phyloP scores from a whole-genome alignment of 352 stramenopile species.

The Thalassiosira mediterranea region DNA sequence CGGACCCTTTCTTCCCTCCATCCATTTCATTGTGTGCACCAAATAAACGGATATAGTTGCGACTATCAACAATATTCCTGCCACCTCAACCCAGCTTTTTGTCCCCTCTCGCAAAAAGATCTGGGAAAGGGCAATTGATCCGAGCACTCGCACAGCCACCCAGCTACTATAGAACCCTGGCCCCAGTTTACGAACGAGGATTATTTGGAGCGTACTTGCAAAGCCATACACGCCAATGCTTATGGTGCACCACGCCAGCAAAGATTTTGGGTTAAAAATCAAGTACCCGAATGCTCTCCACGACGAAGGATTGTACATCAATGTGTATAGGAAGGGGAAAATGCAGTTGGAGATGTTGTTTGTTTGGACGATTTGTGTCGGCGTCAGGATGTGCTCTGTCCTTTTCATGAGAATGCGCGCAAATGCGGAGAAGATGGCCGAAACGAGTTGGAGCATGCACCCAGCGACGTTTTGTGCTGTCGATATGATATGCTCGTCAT shows the following conservation, averaged over 20 bases:
- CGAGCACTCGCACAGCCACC: conserved; percentile 16
- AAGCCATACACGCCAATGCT: conserved; percentile 25
- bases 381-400: conserved; percentile 33
- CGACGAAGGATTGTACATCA: conserved; percentile 21
- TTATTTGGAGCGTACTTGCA: conserved; percentile 20
- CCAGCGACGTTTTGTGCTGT: conserved; percentile 22
- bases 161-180: conserved; percentile 28
- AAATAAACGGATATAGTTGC: conserved; percentile 31
- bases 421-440: conserved; percentile 19
- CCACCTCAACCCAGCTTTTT: conserved; percentile 13
- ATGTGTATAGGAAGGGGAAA: conserved; percentile 29
- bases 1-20: conserved; percentile 13
- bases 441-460: conserved; percentile 28
- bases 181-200: conserved; percentile 26
- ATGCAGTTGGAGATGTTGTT: conserved; percentile 43
- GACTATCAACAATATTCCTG: conserved; percentile 23
- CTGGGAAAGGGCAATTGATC: conserved; percentile 18
- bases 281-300: conserved; percentile 39
- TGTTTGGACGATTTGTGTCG: conserved; percentile 35
- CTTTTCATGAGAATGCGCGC: conserved; percentile 32
- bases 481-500: conserved; percentile 19
- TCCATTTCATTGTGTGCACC: conserved; percentile 28
- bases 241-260: conserved; percentile 32
- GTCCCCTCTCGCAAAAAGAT: conserved; percentile 19
- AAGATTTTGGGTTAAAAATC: conserved; percentile 14